Percentiles rank a stretch among this genome's conserved stretches.
These are phyloP conservation scores for Lasiodiplodia sp. DNA, from an alignment of 2,329 filamentous ascomycete species.

Conservation along the genomic window DNA sequence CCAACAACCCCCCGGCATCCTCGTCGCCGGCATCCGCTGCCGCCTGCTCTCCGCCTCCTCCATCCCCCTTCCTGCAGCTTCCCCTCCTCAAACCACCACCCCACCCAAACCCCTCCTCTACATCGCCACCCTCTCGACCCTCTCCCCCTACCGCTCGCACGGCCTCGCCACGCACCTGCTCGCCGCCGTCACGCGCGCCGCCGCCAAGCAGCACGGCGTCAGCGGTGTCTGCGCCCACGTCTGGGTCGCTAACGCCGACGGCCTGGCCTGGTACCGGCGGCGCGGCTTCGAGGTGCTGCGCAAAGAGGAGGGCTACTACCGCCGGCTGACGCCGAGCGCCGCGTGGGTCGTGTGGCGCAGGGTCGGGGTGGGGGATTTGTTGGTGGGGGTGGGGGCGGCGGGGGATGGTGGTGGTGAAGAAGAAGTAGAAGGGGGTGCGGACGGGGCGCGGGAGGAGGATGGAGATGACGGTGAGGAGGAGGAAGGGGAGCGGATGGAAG, in stretches of 20 bases:
- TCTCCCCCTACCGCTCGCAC: slow-evolving; percentile 65
- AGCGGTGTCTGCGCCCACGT: slow-evolving; percentile 66
- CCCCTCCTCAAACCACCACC: slow-evolving; percentile 23
- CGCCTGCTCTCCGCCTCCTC: slow-evolving; percentile 46
- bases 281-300: slow-evolving; percentile 63
- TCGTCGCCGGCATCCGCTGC: slow-evolving; percentile 58
- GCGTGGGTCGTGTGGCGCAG: slow-evolving; percentile 60
- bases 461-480: background rate
- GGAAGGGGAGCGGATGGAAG: background rate
- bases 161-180: slow-evolving; percentile 66
- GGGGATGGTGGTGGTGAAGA: background rate
- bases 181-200: slow-evolving; percentile 53
- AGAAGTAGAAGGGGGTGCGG: background rate
- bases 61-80: background rate
- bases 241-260: slow-evolving; percentile 68
- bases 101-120: slow-evolving; percentile 56
- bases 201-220: slow-evolving; percentile 58
- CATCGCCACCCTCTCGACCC: slow-evolving; percentile 66
- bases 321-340: slow-evolving; percentile 62
- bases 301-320: slow-evolving; percentile 65
- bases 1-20: slow-evolving; percentile 38
- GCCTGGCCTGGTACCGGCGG: slow-evolving; percentile 65
- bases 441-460: background rate
- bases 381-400: background rate
- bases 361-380: slow-evolving; percentile 45